Base-by-base conservation (phyloP, 345 rosid species). In the Sisymbrium irio region DNA sequence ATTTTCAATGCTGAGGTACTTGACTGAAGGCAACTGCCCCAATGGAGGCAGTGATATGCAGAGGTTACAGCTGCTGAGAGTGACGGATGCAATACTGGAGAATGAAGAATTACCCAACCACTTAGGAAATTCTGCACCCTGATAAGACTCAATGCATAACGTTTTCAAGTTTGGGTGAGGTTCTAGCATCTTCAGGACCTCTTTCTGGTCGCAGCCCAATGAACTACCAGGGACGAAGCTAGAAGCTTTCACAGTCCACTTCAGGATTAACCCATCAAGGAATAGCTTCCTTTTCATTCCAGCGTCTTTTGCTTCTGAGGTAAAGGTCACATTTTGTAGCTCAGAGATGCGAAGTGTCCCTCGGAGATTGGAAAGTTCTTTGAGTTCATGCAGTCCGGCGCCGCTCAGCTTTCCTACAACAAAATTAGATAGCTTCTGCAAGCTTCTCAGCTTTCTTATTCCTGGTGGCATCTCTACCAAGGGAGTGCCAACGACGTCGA, bases 31-130 rank as follows among this genome's bases (percentile, higher is more conserved):
- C 17, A 85, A 61, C 50, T 78, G 78, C 18, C 84, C 83, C 27
- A 85, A 4, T 33, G 83, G 54, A 27, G 88, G 88, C 72, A 85
- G 66, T 12, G 70, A 64, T 58, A 64, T 53, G 75, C 82, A 79
- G 35, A 17, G 60, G 36, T 32, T 53, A 61, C 88, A 85, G 72
- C 53, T 68, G 0, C 72, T 54, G 5, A 85, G 69, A 56, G 39
- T 18, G 37, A 85, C 6, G 0, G 67, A 67, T 3, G 65, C 14
- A n/a, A 82, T 62, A 35, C 68, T n/a, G 10, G 39, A 40, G 63
- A 76, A 73, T 25, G 77, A 81, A 50, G 54, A 22, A 66, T 70
- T 74, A 35, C 80, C 80, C 27, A 85, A n/a, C 88, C 85, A 83
- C 3, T 22, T 18, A 17, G 84, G 86, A 56, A 80, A 74, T 35